Conservation (phyloP, 2,329 filamentous ascomycete species). For the Sclerotinia sclerotiorum region DNA sequence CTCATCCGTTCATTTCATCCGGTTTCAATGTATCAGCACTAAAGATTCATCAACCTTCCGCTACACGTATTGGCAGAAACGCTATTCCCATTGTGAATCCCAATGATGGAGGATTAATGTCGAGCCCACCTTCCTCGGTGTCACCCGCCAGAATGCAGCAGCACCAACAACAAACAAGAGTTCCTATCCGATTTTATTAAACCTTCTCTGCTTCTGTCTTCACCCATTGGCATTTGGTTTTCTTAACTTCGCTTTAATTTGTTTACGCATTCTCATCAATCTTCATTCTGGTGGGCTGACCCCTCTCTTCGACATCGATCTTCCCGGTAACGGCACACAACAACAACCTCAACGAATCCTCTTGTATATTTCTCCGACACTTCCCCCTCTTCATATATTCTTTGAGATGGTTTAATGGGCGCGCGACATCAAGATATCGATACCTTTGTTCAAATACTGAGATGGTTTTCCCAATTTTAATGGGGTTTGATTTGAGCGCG, state of each 20-base stretch:
- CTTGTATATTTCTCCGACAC: constrained; percentile 40
- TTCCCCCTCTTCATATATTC: constrained; percentile 33
- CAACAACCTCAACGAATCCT: constrained; percentile 39
- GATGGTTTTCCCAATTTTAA: constrained; percentile 36
- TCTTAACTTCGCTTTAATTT: constrained; percentile 36
- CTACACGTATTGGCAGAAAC: constrained; percentile 81
- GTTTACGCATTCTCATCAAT: constrained; percentile 36
- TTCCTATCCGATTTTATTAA: constrained; percentile 37
- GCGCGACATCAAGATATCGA: constrained; percentile 40
- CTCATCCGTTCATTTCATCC: constrained; percentile 65
- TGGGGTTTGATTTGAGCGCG: constrained; percentile 39
- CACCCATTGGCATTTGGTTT: constrained; percentile 30
- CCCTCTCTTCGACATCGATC: constrained; percentile 38
- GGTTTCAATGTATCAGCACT: constrained; percentile 62
- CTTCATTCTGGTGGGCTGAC: constrained; percentile 37
- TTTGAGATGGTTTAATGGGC: constrained; percentile 37
- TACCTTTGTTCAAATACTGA: constrained; percentile 40
- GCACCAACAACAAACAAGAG: constrained; percentile 25
- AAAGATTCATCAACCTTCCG: constrained; percentile 88
- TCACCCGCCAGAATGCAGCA: constrained; percentile 61
- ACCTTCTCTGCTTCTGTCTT: constrained; percentile 29
- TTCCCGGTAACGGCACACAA: constrained; percentile 35
- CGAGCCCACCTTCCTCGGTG: constrained; percentile 78
- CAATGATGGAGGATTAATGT: constrained; percentile 81
- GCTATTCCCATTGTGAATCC: constrained; percentile 98